Evolutionary conservation across 768 basidiomycete genomes (phyloP), one percentile per base, ranked within the genome.

Genomic region (Hypholoma sublateritium): DNA sequence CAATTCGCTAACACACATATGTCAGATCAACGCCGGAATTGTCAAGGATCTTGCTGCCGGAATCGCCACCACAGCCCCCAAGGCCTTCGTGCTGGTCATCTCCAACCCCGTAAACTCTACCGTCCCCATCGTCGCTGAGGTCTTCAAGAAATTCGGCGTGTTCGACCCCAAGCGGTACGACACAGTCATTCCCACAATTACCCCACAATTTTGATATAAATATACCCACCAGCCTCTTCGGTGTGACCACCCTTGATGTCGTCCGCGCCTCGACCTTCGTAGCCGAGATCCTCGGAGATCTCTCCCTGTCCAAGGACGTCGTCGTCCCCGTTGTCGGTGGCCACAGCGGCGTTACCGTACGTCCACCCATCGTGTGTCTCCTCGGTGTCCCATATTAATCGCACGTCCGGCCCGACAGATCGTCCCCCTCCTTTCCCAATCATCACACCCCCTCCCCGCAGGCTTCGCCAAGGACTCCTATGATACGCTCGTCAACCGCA

Each of bases 101-200:
- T 96, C 97, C 65, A 99, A 99, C 80, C 97, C 97, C 32, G 96
- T 99, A 70, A 98, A 99, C 84, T 98, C 96, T 42, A 98, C 97
- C 37, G 96, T 98, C 37, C 97, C 97, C 47, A 93, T 99, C 68
- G 93, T 94, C 45, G 93, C 86, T 14, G 96, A 98, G 74, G 89
- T 96, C 36, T 85, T 95, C 79, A 99, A 96, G 85, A 88, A 93
- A 74, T 83, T 89, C 62, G 88, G 87, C 44, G 89, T 93, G 25
- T 98, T 89, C 70, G 86, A 99, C 72, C 90, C 94, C 61, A 97
- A 91, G 80, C 84, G 85, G 95, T 94, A 70, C 39, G 77, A 63
- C 5, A 14, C 22, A 32, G n/a, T 43, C 17, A 3, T 24, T n/a
- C 13, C 21, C 35, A 4, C 5, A 55, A n/a, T 36, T 39, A n/a